Percentiles rank a stretch among this genome's conserved stretches.
Conservation (phyloP, 495 filamentous ascomycete species). For the Aspergillus bridgeri region DNA sequence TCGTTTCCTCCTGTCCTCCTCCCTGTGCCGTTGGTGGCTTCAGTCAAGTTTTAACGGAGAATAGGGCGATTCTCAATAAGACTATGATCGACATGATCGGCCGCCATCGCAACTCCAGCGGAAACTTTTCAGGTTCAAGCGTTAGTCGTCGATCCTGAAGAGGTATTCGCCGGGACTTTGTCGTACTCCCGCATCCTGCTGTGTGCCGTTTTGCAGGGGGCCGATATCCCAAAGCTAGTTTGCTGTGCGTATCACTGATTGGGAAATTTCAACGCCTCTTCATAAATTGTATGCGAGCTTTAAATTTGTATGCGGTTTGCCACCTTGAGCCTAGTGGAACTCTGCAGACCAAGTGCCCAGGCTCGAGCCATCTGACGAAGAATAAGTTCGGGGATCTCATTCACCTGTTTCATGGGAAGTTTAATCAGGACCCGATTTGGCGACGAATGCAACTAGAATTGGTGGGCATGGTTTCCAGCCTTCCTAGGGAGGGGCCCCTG, state of each 20-base stretch:
- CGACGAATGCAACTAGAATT: neutral
- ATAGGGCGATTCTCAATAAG: neutral
- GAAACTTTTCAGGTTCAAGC: neutral
- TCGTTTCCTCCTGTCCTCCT: neutral
- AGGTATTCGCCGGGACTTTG: neutral
- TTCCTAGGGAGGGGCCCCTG: neutral
- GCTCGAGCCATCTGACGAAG: neutral
- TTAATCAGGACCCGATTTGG: neutral
- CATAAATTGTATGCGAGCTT: neutral
- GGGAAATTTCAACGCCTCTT: neutral
- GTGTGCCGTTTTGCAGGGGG: neutral
- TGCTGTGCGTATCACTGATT: no score
- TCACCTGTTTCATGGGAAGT: neutral
- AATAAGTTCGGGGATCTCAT: neutral
- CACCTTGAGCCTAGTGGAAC: neutral
- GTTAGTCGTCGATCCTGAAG: slow-evolving; percentile 8
- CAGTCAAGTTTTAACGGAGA: neutral
- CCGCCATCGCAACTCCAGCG: slow-evolving; percentile 6
- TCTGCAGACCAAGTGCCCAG: neutral
- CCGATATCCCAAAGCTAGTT: slow-evolving; percentile 16
- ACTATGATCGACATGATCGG: slow-evolving; percentile 10
- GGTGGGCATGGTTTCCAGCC: neutral
- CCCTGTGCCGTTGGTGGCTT: neutral
- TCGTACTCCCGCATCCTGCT: slow-evolving; percentile 5
- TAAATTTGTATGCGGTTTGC: neutral